A percentile compares a stretch with the other conserved stretches of the same genome.
Conservation (phyloP, 495 filamentous ascomycete genomes). For the Aspergillus homomorphus region DNA sequence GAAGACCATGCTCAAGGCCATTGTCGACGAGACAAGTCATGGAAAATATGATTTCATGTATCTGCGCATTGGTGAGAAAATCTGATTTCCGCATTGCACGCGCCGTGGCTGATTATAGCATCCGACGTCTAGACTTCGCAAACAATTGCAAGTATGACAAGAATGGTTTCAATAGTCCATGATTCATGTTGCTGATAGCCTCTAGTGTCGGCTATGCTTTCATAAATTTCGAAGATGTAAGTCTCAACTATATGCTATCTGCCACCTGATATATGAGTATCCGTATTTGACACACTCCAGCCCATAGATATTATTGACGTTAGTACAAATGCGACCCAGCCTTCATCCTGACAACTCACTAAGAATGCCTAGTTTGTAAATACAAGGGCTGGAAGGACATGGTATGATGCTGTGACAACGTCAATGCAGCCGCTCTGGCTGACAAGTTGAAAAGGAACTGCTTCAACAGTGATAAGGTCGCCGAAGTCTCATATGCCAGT, state of each 20-base stretch:
- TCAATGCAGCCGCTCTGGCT: background rate
- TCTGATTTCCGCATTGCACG: background rate
- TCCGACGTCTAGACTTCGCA: slow-evolving; percentile 60
- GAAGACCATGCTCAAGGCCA: slow-evolving; percentile 64
- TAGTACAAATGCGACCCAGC: slow-evolving; percentile 24
- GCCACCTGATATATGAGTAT: background rate
- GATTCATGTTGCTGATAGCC: slow-evolving; percentile 23
- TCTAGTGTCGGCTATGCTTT: slow-evolving; percentile 94
- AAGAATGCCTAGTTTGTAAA: slow-evolving; percentile 62
- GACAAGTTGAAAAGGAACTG: slow-evolving; percentile 54
- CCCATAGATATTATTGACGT: slow-evolving; percentile 72
- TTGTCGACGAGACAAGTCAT: slow-evolving; percentile 73
- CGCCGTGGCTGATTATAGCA: background rate
- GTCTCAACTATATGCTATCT: slow-evolving; percentile 22
- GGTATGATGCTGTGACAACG: slow-evolving; percentile 40
- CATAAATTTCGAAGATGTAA: slow-evolving; percentile 86
- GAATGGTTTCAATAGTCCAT: background rate
- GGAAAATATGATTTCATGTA: slow-evolving; percentile 94
- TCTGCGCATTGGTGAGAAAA: slow-evolving; percentile 68
- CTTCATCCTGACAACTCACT: slow-evolving; percentile 3
- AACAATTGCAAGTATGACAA: slow-evolving; percentile 80
- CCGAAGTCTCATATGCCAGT: slow-evolving; percentile 93
- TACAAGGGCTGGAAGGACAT: slow-evolving; percentile 65
- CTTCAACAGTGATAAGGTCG: slow-evolving; percentile 79
- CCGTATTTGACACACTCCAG: slow-evolving; percentile 37